A percentile compares a stretch with the other conserved stretches of the same genome.
phyloP scores from a whole-genome alignment of 169 alveolate species.

The Cryptosporidium felis region DNA sequence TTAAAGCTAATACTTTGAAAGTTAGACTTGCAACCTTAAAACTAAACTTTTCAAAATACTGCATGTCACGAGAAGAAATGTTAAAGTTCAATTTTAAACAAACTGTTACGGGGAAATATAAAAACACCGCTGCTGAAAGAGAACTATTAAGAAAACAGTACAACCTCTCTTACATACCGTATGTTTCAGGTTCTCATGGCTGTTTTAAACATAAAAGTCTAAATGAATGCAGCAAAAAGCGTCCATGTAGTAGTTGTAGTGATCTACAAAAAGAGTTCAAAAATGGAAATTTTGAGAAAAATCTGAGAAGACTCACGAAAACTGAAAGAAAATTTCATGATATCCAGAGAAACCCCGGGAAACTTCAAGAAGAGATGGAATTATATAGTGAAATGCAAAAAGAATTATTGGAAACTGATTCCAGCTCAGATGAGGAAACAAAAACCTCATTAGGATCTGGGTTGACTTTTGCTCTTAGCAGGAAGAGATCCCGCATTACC shows the following conservation, averaged over 20 bases:
- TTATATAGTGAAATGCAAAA: neutral
- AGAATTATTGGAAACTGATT: neutral
- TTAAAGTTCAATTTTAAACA: neutral
- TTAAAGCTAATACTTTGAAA: neutral
- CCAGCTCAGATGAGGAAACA: neutral
- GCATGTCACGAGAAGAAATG: neutral
- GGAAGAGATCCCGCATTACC: neutral
- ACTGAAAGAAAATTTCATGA: neutral
- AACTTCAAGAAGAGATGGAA: neutral
- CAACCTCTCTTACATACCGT: neutral
- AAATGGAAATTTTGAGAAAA: neutral
- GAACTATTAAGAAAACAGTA: neutral
- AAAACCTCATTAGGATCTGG: neutral
- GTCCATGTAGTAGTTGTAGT: neutral
- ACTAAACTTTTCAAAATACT: neutral
- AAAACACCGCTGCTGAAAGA: neutral
- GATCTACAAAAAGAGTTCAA: neutral
- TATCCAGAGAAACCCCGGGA: neutral
- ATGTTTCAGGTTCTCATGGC: neutral
- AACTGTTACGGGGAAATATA: slow-evolving; percentile 4
- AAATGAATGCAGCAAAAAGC: neutral
- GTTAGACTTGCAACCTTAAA: slow-evolving; percentile 2
- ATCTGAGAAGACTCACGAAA: neutral
- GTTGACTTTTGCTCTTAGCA: too few relatives aligned
- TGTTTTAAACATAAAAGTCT: neutral